Evolutionary conservation across 2,329 filamentous ascomycete species (phyloP).

Genomic region (Aspergillus phoenicis): DNA sequence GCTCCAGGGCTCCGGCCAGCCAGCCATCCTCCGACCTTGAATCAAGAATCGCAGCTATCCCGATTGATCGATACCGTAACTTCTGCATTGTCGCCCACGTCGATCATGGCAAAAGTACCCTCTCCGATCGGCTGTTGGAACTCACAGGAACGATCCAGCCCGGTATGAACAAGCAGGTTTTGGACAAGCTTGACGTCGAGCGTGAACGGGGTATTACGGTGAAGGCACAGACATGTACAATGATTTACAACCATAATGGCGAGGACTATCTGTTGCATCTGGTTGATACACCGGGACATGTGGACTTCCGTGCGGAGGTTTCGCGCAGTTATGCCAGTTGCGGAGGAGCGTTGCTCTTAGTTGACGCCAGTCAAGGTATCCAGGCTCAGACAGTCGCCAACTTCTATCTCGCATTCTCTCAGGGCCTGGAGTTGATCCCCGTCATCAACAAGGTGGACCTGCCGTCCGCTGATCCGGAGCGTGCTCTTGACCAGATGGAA

Average conservation of each 20-base stretch:
- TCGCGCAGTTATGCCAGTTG: conserved; percentile 95
- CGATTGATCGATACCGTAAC: conserved; percentile 68
- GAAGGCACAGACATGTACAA: conserved; percentile 97
- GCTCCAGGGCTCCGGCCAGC: conserved; percentile 23
- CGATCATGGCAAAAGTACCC: conserved; percentile 96
- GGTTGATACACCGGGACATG: conserved; percentile 95
- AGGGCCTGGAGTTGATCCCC: conserved; percentile 82
- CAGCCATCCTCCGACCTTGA: conserved; percentile 56
- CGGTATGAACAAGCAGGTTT: conserved; percentile 87
- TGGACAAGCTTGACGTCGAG: conserved; percentile 97
- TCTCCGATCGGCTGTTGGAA: conserved; percentile 89
- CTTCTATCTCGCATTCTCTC: conserved; percentile 95
- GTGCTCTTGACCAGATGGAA: conserved; percentile 83
- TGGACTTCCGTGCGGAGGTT: conserved; percentile 96
- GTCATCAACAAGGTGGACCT: conserved; percentile 98
- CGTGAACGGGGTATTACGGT: conserved; percentile 95
- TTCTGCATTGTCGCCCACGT: conserved; percentile 99
- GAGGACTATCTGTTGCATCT: conserved; percentile 91
- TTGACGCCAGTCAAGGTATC: conserved; percentile 94
- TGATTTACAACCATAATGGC: conserved; percentile 87
- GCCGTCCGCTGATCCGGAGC: conserved; percentile 80
- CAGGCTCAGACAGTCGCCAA: conserved; percentile 98
- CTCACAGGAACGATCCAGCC: conserved; percentile 88
- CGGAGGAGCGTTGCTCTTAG: conserved; percentile 85
- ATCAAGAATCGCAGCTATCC: conserved; percentile 55